Conservation (phyloP, 2,329 filamentous ascomycete species). For the Cryphonectria naterciae region DNA sequence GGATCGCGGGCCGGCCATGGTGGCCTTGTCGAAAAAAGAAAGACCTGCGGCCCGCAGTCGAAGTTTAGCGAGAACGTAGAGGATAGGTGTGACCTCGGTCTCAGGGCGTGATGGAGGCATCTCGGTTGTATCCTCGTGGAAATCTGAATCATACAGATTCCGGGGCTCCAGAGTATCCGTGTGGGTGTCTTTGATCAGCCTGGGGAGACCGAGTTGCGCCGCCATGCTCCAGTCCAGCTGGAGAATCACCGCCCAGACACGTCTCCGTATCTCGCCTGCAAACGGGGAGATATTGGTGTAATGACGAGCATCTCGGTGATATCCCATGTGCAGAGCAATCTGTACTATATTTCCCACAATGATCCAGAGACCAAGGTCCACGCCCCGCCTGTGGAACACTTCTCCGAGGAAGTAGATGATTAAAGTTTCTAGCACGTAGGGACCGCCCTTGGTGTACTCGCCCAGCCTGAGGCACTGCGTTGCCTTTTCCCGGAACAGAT, state of each 20-base stretch:
- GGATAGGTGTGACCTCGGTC: slow-evolving; percentile 36
- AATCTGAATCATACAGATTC: slow-evolving; percentile 49
- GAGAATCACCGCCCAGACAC: slow-evolving; percentile 46
- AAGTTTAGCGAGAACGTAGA: slow-evolving; percentile 34
- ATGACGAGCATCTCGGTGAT: slow-evolving; percentile 48
- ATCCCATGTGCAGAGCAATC: slow-evolving; percentile 45
- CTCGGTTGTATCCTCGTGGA: slow-evolving; percentile 40
- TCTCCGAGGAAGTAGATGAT: slow-evolving; percentile 42
- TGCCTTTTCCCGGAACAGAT: slow-evolving; percentile 36
- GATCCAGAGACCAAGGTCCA: slow-evolving; percentile 41
- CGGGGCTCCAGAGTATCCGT: slow-evolving; percentile 47
- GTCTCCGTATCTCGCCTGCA: slow-evolving; percentile 50
- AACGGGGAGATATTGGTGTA: slow-evolving; percentile 47
- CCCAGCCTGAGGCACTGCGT: slow-evolving; percentile 44
- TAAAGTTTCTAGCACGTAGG: slow-evolving; percentile 46
- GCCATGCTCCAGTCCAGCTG: slow-evolving; percentile 48
- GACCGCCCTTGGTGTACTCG: slow-evolving; percentile 48
- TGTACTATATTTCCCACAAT: slow-evolving; percentile 41
- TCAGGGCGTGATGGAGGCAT: slow-evolving; percentile 43
- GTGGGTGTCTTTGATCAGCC: slow-evolving; percentile 44
- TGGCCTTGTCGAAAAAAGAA: slow-evolving; percentile 30
- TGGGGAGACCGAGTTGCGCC: slow-evolving; percentile 49
- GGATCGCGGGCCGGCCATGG: slow-evolving; percentile 29
- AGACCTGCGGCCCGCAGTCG: slow-evolving; percentile 31
- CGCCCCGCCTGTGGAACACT: slow-evolving; percentile 36